Conservation (phyloP, 305 asterid genomes). For the Rubia peregrina region DNA sequence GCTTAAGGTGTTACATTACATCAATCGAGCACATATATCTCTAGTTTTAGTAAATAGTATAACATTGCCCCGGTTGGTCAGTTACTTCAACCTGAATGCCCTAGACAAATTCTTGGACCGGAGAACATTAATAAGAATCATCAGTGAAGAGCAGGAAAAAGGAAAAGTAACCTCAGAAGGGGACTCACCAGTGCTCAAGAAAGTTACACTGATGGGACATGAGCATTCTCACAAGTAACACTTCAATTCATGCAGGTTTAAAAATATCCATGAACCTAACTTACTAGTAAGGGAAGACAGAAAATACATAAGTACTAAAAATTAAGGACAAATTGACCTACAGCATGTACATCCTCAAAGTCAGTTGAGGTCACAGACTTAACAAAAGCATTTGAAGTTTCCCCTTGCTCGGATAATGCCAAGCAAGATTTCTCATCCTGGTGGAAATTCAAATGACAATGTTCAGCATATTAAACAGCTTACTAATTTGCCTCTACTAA, state of each 20-base stretch:
- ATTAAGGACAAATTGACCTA: slow-evolving; percentile 31
- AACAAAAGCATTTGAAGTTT: slow-evolving; percentile 27
- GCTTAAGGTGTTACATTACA: background rate
- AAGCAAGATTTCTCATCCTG: slow-evolving; percentile 37
- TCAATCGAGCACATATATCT: background rate
- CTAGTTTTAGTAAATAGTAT: background rate
- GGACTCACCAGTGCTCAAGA: background rate
- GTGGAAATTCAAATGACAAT: slow-evolving; percentile 5
- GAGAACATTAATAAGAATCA: background rate
- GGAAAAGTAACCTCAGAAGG: no score
- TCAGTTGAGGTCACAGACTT: slow-evolving; percentile 28
- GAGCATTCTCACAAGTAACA: background rate
- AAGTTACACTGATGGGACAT: background rate
- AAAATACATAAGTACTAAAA: background rate
- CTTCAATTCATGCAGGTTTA: background rate
- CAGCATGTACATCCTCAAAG: slow-evolving; percentile 29
- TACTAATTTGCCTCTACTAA: background rate
- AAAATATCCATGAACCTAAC: background rate
- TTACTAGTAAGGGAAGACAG: background rate
- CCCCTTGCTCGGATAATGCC: slow-evolving; percentile 32
- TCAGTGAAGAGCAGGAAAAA: background rate
- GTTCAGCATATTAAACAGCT: background rate
- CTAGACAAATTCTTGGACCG: background rate
- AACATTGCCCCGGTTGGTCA: background rate
- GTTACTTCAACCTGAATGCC: background rate